Evolutionary conservation across 139 green algal genomes (phyloP), one percentile per base, ranked within the genome.

Genomic region (Zygnema circumcarinatum): DNA sequence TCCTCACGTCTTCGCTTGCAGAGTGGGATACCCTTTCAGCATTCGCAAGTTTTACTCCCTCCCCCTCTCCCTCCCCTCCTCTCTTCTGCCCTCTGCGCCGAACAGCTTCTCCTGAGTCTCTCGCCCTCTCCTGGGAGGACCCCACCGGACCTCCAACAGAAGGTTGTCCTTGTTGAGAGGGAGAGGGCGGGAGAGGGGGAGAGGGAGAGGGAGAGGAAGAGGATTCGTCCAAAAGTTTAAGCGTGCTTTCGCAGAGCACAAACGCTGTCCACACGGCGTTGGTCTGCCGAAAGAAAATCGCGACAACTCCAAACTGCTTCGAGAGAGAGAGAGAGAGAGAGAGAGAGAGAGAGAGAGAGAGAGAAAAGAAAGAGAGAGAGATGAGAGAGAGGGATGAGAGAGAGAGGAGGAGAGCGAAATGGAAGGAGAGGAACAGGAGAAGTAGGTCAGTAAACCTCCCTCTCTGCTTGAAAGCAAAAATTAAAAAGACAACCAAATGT

Each of bases 251-350:
- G 16, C 76, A 67, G 0, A 88, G 35, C 0, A 94, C 89, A 81
- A 98, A 98, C 0, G 90, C 90, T 0, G 93, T 91, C 96, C 96
- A 99, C 29, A 98, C 95, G 1, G 93, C 95, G 86, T 98, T 98
- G 20, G 96, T 99, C 89, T 99, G 96, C 39, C 96, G 90, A 83
- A 96, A 94, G 0, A 92, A 33, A 3, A 97, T 90, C 1, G 96
- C 93, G 16, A 78, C 85, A 0, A 84, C 91, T 0, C 72, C 94
- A 68, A 90, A 39, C 39, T 92, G 82, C 40, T 92, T 33, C 2
- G 80, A 92, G 0, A 90, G 25, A 32, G 2, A 31, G 2, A 11
- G 29, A 42, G 22, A 29, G 72, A 22, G 22, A 79, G 20, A 36
- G n/a, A 38, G 20, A 16, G 16, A 16, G 47, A 16, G 16, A 16